phyloP scores from a whole-genome alignment of 305 asterid species.

The Fraxinus platypoda region DNA sequence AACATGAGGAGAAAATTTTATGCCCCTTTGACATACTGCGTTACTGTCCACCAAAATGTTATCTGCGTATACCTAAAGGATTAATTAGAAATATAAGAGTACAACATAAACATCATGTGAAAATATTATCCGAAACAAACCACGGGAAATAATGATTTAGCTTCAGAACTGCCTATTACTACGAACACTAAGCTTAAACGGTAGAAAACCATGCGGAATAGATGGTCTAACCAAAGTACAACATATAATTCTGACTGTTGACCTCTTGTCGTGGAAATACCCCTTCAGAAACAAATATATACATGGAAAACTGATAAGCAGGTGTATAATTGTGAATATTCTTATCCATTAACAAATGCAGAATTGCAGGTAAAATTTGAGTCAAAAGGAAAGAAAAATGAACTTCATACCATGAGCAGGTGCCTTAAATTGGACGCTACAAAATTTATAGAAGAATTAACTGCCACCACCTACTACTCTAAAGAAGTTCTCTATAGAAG shows the following conservation, averaged over 20 bases:
- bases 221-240: not conserved
- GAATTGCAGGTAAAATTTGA: not conserved
- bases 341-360: not conserved
- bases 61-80: not conserved
- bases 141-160: not conserved
- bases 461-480: not conserved
- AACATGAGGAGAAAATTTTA: not conserved
- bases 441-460: not conserved
- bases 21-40: not conserved
- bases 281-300: not conserved
- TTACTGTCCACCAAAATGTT: not conserved
- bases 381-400: not conserved
- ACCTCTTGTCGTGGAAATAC: not conserved
- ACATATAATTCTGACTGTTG: not conserved
- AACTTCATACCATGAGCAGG: not conserved
- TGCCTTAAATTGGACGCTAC: not conserved
- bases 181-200: not conserved
- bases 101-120: not conserved
- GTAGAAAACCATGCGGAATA: not conserved
- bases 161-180: not conserved
- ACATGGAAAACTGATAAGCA: not conserved
- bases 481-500: too few relatives aligned
- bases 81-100: not conserved
- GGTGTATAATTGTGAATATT: not conserved
- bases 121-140: not conserved